Evolutionary conservation across 176 grass and related monocot genomes (phyloP).

Genomic region (Areca catechu): DNA sequence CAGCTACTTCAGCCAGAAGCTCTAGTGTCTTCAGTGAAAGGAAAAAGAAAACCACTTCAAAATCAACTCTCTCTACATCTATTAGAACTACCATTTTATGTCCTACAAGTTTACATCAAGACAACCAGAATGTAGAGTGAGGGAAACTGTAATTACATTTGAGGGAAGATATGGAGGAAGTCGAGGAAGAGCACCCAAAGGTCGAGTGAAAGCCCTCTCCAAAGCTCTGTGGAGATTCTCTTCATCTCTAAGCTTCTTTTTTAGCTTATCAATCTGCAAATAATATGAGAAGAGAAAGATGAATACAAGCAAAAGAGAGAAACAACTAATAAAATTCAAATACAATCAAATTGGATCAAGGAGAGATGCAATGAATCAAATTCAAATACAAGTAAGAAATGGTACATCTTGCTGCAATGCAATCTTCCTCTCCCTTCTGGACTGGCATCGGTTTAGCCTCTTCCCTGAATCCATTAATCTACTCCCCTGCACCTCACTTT

Average conservation of each 20-base stretch:
- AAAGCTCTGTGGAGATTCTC: slow-evolving; percentile 98
- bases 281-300: slow-evolving; percentile 5
- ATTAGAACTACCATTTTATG: no score
- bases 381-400: slow-evolving; percentile 11
- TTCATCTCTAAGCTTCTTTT: slow-evolving; percentile 89
- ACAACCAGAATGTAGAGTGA: neutral
- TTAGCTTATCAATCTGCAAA: slow-evolving; percentile 86
- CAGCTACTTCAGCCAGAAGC: slow-evolving; percentile 90
- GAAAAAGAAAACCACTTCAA: slow-evolving; percentile 19
- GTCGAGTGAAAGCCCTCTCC: slow-evolving; percentile 86
- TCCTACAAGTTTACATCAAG: no score
- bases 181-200: slow-evolving; percentile 88
- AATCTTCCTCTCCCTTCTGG: slow-evolving; percentile 71
- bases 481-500: slow-evolving; percentile 34
- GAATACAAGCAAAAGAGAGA: slow-evolving; percentile 5
- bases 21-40: slow-evolving; percentile 58
- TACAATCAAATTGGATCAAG: no score
- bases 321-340: neutral
- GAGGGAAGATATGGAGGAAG: slow-evolving; percentile 91
- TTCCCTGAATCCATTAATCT: slow-evolving; percentile 4
- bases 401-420: slow-evolving; percentile 89
- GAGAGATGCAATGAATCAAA: no score
- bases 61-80: slow-evolving; percentile 4
- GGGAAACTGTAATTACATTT: slow-evolving; percentile 29
- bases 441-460: slow-evolving; percentile 41